These are phyloP conservation scores for Chalciporus chontae DNA, from an alignment of 768 basidiomycete species.

Conservation along the genomic window DNA sequence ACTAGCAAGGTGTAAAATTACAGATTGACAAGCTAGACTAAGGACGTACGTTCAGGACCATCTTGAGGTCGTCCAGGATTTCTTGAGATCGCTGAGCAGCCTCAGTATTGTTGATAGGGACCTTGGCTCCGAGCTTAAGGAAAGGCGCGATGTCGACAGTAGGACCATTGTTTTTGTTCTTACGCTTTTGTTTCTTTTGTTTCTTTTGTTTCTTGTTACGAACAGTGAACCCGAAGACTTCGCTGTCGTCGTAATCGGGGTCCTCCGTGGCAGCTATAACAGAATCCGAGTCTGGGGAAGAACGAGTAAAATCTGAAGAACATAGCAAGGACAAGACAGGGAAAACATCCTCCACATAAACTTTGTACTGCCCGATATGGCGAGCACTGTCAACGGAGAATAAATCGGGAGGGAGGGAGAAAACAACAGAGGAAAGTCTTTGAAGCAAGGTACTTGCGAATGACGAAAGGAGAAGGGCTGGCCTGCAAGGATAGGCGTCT, in stretches of 20 bases:
- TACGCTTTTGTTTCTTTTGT: conserved; percentile 20
- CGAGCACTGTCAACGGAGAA: conserved; percentile 9
- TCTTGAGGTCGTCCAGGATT: conserved; percentile 25
- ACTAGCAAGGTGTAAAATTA: conserved; percentile 14
- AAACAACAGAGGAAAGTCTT: conserved; percentile 23
- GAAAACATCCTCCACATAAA: conserved; percentile 22
- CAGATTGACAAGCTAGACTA: too few species aligned
- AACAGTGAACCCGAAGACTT: conserved; percentile 4
- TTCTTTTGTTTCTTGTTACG: conserved; percentile 29
- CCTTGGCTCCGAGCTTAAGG: conserved; percentile 21
- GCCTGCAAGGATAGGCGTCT: conserved; percentile 29
- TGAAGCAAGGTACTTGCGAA: conserved; percentile 19
- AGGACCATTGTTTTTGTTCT: conserved; percentile 6
- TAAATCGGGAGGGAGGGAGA: conserved; percentile 19
- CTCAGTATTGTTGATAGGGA: conserved; percentile 26
- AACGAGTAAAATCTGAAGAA: conserved; percentile 8
- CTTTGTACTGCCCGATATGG: conserved; percentile 17
- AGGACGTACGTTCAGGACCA: conserved; percentile 27
- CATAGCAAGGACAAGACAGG: conserved; percentile 18
- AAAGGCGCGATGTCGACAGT: conserved; percentile 30
- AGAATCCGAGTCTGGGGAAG: neutral
- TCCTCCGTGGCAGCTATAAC: neutral
- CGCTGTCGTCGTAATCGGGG: conserved; percentile 1
- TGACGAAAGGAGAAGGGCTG: conserved; percentile 21
- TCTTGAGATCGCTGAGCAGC: conserved; percentile 7